A percentile compares a stretch with the other conserved stretches of the same genome.
phyloP scores from a whole-genome alignment of 139 green algal genomes.

The Coccomyxa sp. region DNA sequence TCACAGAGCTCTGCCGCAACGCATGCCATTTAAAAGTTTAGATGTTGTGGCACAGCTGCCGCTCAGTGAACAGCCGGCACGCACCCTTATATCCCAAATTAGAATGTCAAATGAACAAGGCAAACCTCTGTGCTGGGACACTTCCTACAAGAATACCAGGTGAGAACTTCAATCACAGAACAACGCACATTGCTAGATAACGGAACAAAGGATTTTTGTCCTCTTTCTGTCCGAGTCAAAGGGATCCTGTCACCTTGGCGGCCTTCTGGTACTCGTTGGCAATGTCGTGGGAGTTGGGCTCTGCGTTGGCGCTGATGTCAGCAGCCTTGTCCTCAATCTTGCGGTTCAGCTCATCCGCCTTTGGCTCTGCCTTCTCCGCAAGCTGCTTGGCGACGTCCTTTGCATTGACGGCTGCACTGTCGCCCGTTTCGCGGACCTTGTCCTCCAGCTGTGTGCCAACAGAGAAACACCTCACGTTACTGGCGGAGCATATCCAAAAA shows the following conservation, averaged over 20 bases:
- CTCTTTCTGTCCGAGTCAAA: neutral
- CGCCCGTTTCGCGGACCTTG: neutral
- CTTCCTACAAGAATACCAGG: too few species aligned
- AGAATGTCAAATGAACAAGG: too few species aligned
- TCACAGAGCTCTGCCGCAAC: neutral
- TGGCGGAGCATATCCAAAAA: neutral
- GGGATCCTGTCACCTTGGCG: neutral
- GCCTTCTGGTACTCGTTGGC: neutral
- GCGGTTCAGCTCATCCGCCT: neutral
- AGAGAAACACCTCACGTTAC: too few species aligned
- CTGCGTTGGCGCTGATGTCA: neutral
- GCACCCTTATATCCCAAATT: too few species aligned
- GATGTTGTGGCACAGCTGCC: neutral
- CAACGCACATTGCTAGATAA: too few species aligned
- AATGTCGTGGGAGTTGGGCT: neutral
- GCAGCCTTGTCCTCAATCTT: neutral
- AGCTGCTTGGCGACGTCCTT: neutral
- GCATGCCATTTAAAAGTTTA: neutral
- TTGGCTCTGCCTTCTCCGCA: neutral
- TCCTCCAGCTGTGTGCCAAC: too few species aligned
- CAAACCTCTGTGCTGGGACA: too few species aligned
- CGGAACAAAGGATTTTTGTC: too few species aligned
- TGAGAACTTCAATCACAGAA: too few species aligned
- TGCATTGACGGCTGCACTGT: neutral
- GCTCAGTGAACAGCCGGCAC: neutral